Conservation (phyloP, 805 yeast species). For the Wickerhamomyces pijperi region DNA sequence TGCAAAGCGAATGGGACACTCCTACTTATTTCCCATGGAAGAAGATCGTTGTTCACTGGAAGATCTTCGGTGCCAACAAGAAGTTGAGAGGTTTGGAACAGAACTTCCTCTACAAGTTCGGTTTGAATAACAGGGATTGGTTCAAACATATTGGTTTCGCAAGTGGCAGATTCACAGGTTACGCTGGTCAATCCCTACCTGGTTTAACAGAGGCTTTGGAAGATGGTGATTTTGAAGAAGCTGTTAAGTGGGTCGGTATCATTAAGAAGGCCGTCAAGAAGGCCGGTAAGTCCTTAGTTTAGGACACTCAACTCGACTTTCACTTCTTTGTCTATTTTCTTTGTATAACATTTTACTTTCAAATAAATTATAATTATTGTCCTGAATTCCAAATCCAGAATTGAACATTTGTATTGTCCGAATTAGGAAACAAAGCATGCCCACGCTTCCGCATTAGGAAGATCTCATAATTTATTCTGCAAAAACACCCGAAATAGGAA, state of each 20-base stretch:
- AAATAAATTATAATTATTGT: too few relatives aligned
- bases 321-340: too few relatives aligned
- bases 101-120: constrained; percentile 30
- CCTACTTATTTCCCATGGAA: constrained; percentile 16
- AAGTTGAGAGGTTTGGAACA: constrained; percentile 32
- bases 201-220: constrained; percentile 43
- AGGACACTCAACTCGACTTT: too few relatives aligned
- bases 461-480: too few relatives aligned
- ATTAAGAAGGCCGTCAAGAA: constrained; percentile 8
- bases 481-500: too few relatives aligned
- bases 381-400: too few relatives aligned
- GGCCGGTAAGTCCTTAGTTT: constrained; percentile 1
- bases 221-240: constrained; percentile 27
- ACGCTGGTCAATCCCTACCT: constrained; percentile 42
- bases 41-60: constrained; percentile 17
- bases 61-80: constrained; percentile 21
- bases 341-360: too few relatives aligned
- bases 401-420: too few relatives aligned
- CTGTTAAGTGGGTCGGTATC: constrained; percentile 18
- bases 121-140: constrained; percentile 39
- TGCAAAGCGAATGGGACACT: constrained; percentile 20
- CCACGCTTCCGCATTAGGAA: too few relatives aligned
- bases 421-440: too few relatives aligned
- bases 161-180: constrained; percentile 46
- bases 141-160: constrained; percentile 43